Conservation (phyloP, 495 filamentous ascomycete genomes). For the Massariosphaeria phaeospora region DNA sequence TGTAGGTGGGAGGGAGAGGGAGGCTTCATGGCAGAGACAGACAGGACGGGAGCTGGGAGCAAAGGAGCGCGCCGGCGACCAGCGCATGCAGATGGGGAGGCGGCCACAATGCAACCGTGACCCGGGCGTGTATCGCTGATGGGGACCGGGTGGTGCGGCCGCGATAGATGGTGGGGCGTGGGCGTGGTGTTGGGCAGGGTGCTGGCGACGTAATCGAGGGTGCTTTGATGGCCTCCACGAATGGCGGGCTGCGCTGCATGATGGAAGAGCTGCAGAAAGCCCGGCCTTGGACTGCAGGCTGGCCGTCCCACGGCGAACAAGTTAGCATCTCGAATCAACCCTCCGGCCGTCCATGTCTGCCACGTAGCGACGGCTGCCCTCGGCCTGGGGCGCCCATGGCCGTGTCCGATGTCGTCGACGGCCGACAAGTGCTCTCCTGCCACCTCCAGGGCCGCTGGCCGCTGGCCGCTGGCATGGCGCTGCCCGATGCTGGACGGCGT, state of each 20-base stretch:
- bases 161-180: background rate
- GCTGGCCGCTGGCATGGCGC: constrained; percentile 22
- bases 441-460: constrained; percentile 29
- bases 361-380: constrained; percentile 28
- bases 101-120: background rate
- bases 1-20: too few relatives aligned
- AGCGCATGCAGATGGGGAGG: background rate
- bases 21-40: too few relatives aligned
- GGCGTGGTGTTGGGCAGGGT: constrained; percentile 1
- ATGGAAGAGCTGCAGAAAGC: constrained; percentile 17
- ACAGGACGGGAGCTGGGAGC: background rate
- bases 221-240: constrained; percentile 25
- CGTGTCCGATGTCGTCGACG: constrained; percentile 14
- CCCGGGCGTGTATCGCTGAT: background rate
- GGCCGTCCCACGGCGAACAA: constrained; percentile 23
- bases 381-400: constrained; percentile 21
- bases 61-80: background rate
- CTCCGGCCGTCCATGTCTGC: too few relatives aligned
- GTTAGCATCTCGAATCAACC: constrained; percentile 29
- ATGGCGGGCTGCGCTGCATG: constrained; percentile 13
- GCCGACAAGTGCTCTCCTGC: constrained; percentile 30
- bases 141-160: background rate
- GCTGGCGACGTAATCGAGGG: constrained; percentile 23
- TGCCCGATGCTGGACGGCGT: constrained; percentile 6
- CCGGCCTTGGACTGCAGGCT: constrained; percentile 28